Base-by-base conservation (phyloP, 2,329 filamentous ascomycete species). In the Tolypocladium cylindrosporum region DNA sequence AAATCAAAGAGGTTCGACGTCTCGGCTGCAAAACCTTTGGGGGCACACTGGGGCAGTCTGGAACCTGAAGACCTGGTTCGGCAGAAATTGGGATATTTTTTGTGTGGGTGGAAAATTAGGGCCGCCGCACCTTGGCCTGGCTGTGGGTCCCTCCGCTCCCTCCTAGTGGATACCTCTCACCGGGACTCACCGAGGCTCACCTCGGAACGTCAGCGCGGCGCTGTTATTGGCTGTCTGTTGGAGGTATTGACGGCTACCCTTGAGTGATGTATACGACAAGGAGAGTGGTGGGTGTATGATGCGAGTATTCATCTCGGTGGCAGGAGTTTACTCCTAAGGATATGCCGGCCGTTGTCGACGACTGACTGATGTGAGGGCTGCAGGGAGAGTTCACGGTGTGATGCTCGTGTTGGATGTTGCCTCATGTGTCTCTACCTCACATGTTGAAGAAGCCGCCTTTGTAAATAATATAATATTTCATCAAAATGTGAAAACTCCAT, bases 61-160 rank as follows among this genome's bases (percentile, higher is more conserved):
- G 59, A 57, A 55, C 60, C 59, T 57, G 48, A 48, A 55, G 50
- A 55, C 59, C 53, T 60, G 59, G 61, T 54, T 59, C 67, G 66
- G 62, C 63, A 64, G 68, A 73, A 72, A 70, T 74, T 73, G 69
- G 68, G 69, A 74, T 69, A 73, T 74, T 68, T 66, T 72, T 76
- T 76, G 78, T 80, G 77, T 80, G 79, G 77, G 78, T 73, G 71
- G 73, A 74, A 75, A 72, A 72, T 79, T 77, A 78, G 76, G 76
- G 76, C 76, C 75, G 69, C 68, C 45, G 41, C 57, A 60, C 31
- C 11, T n/a, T 48, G 24, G 45, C 11, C 45, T 9, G 24, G 31
- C 55, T 21, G 36, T 16, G 21, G 45, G 55, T 10, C 16, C 24
- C 50, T 31, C 27, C 27, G 27, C 27, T 6, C 4, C 24, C 9